These are phyloP conservation scores for Citrus reticulata DNA, from an alignment of 345 rosid species.

Conservation along the genomic window DNA sequence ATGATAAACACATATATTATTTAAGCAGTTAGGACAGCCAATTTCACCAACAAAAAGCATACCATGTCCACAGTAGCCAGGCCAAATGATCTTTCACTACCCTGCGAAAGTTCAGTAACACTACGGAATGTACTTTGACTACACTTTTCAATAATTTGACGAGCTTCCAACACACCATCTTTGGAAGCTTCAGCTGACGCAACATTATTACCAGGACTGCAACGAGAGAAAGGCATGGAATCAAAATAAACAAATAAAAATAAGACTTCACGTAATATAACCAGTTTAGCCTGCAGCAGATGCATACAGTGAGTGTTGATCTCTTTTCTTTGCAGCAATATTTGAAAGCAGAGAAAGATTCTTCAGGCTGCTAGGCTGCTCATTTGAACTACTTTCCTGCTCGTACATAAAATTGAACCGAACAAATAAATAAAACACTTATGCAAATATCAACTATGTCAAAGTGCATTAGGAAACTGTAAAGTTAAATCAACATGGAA, in stretches of 20 bases:
- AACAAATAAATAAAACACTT: constrained; percentile 11
- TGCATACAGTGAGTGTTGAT: constrained; percentile 47
- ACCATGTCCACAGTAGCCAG: constrained; percentile 76
- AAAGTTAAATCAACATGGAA: background rate
- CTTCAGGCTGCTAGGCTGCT: constrained; percentile 40
- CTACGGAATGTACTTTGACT: constrained; percentile 66
- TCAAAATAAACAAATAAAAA: background rate
- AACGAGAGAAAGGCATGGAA: constrained; percentile 12
- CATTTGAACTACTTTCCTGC: constrained; percentile 51
- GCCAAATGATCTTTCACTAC: constrained; percentile 47
- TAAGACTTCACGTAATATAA: background rate
- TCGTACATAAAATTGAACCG: constrained; percentile 3
- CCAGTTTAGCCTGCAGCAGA: background rate
- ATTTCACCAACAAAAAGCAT: constrained; percentile 21
- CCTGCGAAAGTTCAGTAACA: constrained; percentile 75
- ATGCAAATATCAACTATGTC: background rate
- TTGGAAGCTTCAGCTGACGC: constrained; percentile 40
- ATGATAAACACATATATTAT: constrained; percentile 2
- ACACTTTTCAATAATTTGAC: constrained; percentile 47
- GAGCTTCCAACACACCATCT: constrained; percentile 30
- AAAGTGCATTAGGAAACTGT: background rate
- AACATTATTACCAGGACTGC: constrained; percentile 43
- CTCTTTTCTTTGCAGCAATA: constrained; percentile 51
- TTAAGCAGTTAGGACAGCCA: constrained; percentile 10
- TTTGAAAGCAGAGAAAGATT: constrained; percentile 50